These are phyloP conservation scores for Kodamaea sp. DNA, from an alignment of 1,139 yeast species.

Conservation along the genomic window DNA sequence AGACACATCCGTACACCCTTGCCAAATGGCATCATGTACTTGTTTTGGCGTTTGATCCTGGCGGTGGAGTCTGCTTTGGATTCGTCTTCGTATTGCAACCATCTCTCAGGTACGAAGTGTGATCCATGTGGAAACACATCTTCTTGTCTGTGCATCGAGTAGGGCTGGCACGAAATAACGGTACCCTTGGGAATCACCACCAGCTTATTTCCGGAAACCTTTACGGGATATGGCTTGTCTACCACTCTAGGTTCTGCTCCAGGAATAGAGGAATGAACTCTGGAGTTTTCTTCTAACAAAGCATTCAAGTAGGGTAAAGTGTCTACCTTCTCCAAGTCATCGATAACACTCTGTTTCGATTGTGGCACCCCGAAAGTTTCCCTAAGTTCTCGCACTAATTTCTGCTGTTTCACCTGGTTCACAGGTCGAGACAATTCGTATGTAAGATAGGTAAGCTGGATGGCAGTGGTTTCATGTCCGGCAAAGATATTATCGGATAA, in stretches of 20 bases:
- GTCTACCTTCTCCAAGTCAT: slow-evolving; percentile 46
- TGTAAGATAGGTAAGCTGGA: slow-evolving; percentile 58
- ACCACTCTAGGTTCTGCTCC: slow-evolving; percentile 71
- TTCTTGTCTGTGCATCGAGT: slow-evolving; percentile 58
- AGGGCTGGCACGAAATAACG: slow-evolving; percentile 64
- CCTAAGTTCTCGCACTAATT: slow-evolving; percentile 45
- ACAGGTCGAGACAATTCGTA: slow-evolving; percentile 60
- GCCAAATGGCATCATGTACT: slow-evolving; percentile 68
- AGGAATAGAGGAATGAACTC: slow-evolving; percentile 72
- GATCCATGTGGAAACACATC: slow-evolving; percentile 52
- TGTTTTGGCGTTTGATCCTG: slow-evolving; percentile 49
- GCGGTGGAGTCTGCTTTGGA: slow-evolving; percentile 30
- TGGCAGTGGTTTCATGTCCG: slow-evolving; percentile 78
- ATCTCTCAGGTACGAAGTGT: slow-evolving; percentile 58
- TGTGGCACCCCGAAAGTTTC: slow-evolving; percentile 31
- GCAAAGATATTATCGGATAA: slow-evolving; percentile 52
- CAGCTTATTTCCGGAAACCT: slow-evolving; percentile 16
- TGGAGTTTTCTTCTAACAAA: slow-evolving; percentile 54
- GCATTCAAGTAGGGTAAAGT: slow-evolving; percentile 57
- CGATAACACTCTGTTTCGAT: slow-evolving; percentile 25
- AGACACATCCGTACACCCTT: slow-evolving; percentile 76
- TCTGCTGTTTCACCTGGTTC: slow-evolving; percentile 41
- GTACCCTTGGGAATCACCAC: slow-evolving; percentile 54
- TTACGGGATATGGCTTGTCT: slow-evolving; percentile 23
- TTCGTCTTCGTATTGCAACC: slow-evolving; percentile 48